Evolutionary conservation across 2,329 filamentous ascomycete genomes (phyloP).

Genomic region (Magnaporthiopsis incrustans): DNA sequence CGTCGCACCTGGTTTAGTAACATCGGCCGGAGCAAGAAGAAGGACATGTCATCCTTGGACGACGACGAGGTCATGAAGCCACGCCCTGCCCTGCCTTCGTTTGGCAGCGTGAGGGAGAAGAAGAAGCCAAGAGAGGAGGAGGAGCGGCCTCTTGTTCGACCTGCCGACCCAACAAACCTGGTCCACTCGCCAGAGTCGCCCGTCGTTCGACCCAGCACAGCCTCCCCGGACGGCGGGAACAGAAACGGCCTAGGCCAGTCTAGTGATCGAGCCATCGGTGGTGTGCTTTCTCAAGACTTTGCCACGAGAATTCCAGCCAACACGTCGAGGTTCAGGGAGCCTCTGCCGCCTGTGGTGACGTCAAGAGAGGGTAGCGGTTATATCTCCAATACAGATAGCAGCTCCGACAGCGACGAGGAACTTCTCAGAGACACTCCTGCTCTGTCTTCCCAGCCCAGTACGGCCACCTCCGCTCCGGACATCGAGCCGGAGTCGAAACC

Average conservation of each 20-base stretch:
- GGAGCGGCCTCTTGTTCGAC: conserved; percentile 52
- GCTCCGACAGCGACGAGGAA: conserved; percentile 31
- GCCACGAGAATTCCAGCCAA: conserved; percentile 45
- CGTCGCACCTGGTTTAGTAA: conserved; percentile 46
- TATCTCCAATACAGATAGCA: conserved; percentile 43
- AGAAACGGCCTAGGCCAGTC: conserved; percentile 36
- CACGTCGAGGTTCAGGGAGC: conserved; percentile 51
- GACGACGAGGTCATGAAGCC: conserved; percentile 66
- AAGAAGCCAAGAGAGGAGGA: conserved; percentile 46
- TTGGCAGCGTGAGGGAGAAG: conserved; percentile 64
- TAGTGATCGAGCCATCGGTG: conserved; percentile 51
- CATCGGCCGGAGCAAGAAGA: conserved; percentile 41
- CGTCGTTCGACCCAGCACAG: conserved; percentile 7
- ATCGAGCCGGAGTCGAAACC: conserved; percentile 4
- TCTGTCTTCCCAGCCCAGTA: conserved; percentile 13
- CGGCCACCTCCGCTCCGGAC: conserved; percentile 13
- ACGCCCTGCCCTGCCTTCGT: conserved; percentile 64
- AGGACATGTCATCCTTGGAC: conserved; percentile 56
- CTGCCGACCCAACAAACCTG: conserved; percentile 29
- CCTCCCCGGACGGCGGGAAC: no score
- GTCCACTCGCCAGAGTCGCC: conserved; percentile 20
- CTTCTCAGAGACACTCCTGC: conserved; percentile 14
- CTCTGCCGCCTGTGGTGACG: conserved; percentile 62
- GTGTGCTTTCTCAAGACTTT: conserved; percentile 46
- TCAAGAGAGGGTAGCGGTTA: conserved; percentile 60